phyloP scores from a whole-genome alignment of 805 yeast species.

The Spathaspora hagerdaliae region DNA sequence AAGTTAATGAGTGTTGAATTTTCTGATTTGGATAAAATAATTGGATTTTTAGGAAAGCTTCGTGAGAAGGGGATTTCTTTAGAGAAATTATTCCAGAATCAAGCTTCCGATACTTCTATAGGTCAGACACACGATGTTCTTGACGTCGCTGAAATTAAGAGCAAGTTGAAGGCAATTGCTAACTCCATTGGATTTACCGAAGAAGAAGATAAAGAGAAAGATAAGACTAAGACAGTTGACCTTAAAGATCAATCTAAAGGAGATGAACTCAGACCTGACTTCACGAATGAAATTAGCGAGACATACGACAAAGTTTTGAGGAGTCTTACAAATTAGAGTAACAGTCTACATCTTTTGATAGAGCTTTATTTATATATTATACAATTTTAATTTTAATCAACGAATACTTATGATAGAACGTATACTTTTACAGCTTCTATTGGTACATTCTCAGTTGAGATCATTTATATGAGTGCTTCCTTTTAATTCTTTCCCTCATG shows the following conservation, averaged over 20 bases:
- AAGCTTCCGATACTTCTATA: not conserved
- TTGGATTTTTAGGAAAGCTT: slow-evolving; percentile 26
- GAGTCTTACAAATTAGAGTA: slow-evolving; percentile 7
- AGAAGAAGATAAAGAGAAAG: slow-evolving; percentile 1
- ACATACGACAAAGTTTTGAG: slow-evolving; percentile 20
- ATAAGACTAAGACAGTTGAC: not conserved
- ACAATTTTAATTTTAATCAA: no score
- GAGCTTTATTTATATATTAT: not conserved
- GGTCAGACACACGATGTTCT: slow-evolving; percentile 7
- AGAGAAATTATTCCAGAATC: slow-evolving; percentile 15
- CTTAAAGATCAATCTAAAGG: no score
- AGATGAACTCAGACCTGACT: not conserved
- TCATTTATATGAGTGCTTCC: not conserved
- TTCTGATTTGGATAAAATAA: slow-evolving; percentile 30
- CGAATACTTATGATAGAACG: no score
- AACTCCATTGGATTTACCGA: not conserved
- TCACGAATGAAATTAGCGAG: slow-evolving; percentile 10
- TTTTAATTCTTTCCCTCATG: not conserved
- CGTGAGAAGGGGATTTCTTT: slow-evolving; percentile 30
- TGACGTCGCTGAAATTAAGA: slow-evolving; percentile 14
- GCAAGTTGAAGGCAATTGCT: slow-evolving; percentile 10
- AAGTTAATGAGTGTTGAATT: slow-evolving; percentile 27
- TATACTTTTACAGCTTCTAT: no score
- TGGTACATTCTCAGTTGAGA: no score
- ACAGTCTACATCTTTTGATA: not conserved